Base-by-base conservation (phyloP, 805 yeast genomes). In the Candida chauliodis region DNA sequence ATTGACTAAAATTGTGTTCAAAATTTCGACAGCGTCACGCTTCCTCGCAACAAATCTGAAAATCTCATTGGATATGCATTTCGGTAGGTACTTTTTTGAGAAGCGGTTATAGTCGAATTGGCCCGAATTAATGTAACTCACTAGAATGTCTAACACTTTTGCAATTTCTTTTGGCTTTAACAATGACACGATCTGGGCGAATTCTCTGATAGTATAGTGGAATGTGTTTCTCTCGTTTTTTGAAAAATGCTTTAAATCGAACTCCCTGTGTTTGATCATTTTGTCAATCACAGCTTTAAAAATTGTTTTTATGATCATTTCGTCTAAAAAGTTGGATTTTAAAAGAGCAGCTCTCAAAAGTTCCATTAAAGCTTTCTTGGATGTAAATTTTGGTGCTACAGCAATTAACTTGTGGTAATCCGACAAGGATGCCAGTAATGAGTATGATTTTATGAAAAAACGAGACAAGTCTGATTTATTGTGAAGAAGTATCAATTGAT, bases 171-270 rank as follows among this genome's bases (percentile, higher is more conserved):
- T 41, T 2, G 50, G 40, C 4, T 50, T 44, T 5, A 58, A 38
- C 3, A 48, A 41, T 2, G 69, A 55, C 7, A 63, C 31, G 26
- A 56, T 42, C 42, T 62, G 69, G 2, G 58, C 59, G 16, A 61
- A 31, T 7, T 61, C 53, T 30, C 63, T 44, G 3, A 65, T 29
- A 8, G 52, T 35, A 36, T 53, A 53, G 41, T 51, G 61, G 31
- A 62, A 53, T 20, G 5, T 7, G 11, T 15, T 13, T 16, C 21
- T 28, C 8, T 28, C 13, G 10, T 3, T 14, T 7, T 3, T 18
- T n/a, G 27, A 13, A n/a, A 34, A n/a, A 8, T 8, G 11, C 3
- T 24, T 25, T 8, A 34, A 25, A 27, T 35, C 23, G n/a, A 34
- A 34, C 16, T 34, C 25, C 7, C 15, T 17, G 14, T 14, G 8